Evolutionary conservation across 1,284 basidiomycete genomes (phyloP).

Genomic region (Ustilago trichophora): DNA sequence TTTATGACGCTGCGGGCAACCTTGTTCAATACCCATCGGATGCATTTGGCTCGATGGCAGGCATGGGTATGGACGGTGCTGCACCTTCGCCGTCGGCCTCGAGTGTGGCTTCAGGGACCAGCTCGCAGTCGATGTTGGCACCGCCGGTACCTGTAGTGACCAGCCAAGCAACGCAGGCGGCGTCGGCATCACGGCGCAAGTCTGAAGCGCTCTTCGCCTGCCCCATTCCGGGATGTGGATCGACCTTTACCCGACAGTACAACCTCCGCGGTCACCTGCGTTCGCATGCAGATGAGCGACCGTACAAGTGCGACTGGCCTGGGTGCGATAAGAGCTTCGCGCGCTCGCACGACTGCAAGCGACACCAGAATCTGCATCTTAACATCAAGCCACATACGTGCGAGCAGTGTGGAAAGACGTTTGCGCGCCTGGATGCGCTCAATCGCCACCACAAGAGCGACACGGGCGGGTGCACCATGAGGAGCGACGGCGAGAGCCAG

Average conservation of each 20-base stretch:
- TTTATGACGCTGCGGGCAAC: conserved; percentile 25
- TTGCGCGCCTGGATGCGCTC: conserved; percentile 89
- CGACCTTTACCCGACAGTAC: conserved; percentile 74
- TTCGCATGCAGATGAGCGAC: conserved; percentile 94
- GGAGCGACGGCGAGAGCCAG: conserved; percentile 29
- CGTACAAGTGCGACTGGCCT: conserved; percentile 90
- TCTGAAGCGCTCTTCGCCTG: conserved; percentile 91
- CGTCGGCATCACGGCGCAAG: conserved; percentile 84
- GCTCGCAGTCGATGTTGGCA: conserved; percentile 21
- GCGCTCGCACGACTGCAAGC: conserved; percentile 95
- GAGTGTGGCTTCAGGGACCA: conserved; percentile 27
- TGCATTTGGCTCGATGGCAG: conserved; percentile 4
- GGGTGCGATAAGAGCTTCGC: conserved; percentile 94
- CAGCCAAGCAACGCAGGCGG: conserved; percentile 90
- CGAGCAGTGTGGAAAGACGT: conserved; percentile 90
- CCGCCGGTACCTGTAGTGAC: conserved; percentile 73
- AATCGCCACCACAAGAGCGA: conserved; percentile 70
- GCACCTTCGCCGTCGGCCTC: conserved; percentile 25
- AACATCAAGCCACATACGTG: conserved; percentile 86
- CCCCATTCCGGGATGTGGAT: conserved; percentile 92
- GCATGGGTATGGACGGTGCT: conserved; percentile 17
- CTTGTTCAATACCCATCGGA: conserved; percentile 32
- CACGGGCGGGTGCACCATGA: conserved; percentile 42
- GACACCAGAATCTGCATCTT: conserved; percentile 73
- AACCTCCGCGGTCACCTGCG: conserved; percentile 82